phyloP scores from a whole-genome alignment of 2,329 filamentous ascomycete genomes.

The Albophoma yamanashiensis region DNA sequence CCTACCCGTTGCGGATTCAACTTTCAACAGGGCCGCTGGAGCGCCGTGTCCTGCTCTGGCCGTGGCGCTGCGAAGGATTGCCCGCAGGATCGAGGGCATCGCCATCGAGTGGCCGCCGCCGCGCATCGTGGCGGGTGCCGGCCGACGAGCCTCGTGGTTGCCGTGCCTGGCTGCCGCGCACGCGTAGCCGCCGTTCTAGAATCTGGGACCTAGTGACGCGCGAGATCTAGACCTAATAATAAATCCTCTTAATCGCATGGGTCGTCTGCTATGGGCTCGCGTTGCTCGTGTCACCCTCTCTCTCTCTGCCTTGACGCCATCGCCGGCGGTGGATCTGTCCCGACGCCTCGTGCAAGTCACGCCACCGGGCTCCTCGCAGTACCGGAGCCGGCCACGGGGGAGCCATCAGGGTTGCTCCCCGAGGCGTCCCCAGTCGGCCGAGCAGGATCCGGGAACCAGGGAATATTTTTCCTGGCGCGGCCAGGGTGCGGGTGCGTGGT shows the following conservation, averaged over 20 bases:
- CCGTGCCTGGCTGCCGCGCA: not conserved
- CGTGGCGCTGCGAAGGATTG: not conserved
- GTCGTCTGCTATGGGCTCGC: not conserved
- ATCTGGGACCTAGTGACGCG: not conserved
- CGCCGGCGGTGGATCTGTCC: not conserved
- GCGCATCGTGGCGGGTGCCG: not conserved
- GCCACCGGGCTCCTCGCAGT: not conserved
- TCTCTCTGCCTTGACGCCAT: too few relatives aligned
- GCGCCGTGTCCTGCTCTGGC: not conserved
- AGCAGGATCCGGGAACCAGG: not conserved
- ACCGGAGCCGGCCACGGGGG: not conserved
- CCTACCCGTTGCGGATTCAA: not conserved
- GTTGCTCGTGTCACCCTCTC: not conserved
- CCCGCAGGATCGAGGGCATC: not conserved
- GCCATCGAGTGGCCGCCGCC: not conserved
- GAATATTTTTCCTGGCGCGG: not conserved
- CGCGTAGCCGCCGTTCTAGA: not conserved
- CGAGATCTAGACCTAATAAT: not conserved
- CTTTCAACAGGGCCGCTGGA: not conserved
- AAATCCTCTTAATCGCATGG: not conserved
- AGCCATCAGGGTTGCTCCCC: not conserved
- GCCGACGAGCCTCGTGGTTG: not conserved
- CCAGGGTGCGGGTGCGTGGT: not conserved
- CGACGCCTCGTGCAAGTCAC: not conserved
- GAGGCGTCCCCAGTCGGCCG: not conserved